Base-by-base conservation (phyloP, 2,329 filamentous ascomycete species). In the Gliomastix tumulicola region DNA sequence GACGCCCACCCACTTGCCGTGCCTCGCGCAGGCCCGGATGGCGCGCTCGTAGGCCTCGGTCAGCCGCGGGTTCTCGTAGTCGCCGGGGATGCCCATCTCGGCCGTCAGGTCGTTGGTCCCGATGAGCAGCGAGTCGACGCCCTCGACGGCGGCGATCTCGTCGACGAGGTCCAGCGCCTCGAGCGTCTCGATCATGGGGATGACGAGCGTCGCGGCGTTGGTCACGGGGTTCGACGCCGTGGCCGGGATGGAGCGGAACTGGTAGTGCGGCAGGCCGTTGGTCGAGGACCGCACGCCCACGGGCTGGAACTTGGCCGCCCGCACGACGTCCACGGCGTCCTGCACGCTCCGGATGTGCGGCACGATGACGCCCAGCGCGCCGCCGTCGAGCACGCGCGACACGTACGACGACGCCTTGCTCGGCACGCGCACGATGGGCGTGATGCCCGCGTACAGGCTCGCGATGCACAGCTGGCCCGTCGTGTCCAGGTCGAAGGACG, bases 1-100 rank as follows among this genome's bases (percentile, higher is more conserved):
- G 23, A 65, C 49, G 8, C 63, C 63, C 6, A 65, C 44, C 33
- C 48, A 57, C 48, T 65, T 65, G 15, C 62, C 50, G 10, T 49
- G 48, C 48, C 57, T 63, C 9, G 54, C 51, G 19, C 59, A 59
- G 2, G 63, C 63, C 6, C 45, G 43, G 13, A 62, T 57, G 4
- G 54, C 56, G 38, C 57, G 59, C 27, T 54, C 43, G 7, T 60
- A 37, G 1, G 47, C 43, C 5, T 33, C 9, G 15, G 25, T 30
- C 27, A 49, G 49, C 3, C 20, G 12, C 4, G 37, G 10, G 22
- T 38, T 44, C 25, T 47, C 41, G 38, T 42, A 54, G 12, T 49
- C 39, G 2, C 42, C 45, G 5, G 44, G 47, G 12, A 48, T 43
- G 1, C 51, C 49, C 6, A 55, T 36, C 18, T 53, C 50, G 5